These are phyloP conservation scores for Rugiboletus extremiorientalis DNA, from an alignment of 1,284 basidiomycete species.

Conservation along the genomic window DNA sequence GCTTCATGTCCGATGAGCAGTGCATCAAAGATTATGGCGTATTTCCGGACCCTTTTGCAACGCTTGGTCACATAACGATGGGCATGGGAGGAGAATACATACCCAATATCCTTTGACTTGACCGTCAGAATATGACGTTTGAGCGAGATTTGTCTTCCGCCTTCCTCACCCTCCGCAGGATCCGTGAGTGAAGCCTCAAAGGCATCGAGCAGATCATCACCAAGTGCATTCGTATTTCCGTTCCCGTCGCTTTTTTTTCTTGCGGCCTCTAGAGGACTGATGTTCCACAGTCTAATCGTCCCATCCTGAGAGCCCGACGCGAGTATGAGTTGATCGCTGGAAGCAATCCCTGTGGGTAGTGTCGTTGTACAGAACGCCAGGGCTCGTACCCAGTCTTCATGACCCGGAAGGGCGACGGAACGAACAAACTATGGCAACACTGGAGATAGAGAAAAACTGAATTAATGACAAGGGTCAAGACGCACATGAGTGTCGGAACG, in stretches of 20 bases:
- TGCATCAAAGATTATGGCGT: constrained; percentile 85
- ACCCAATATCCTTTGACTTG: constrained; percentile 54
- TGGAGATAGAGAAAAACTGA: neutral
- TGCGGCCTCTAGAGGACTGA: constrained; percentile 44
- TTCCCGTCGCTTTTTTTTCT: constrained; percentile 10
- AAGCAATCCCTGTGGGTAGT: constrained; percentile 1
- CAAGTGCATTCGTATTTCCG: constrained; percentile 34
- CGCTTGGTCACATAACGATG: neutral
- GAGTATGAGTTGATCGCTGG: constrained; percentile 51
- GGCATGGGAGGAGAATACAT: neutral
- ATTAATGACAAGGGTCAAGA: neutral
- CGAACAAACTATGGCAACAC: constrained; percentile 49
- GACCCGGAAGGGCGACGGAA: constrained; percentile 72
- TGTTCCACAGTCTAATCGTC: constrained; percentile 88
- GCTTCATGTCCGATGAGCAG: constrained; percentile 91
- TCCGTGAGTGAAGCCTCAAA: constrained; percentile 81
- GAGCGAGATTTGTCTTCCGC: constrained; percentile 80
- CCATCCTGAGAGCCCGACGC: constrained; percentile 93
- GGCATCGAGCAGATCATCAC: constrained; percentile 79
- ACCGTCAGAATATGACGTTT: constrained; percentile 77
- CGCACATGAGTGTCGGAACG: constrained; percentile 49
- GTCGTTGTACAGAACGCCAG: constrained; percentile 60
- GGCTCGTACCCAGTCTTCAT: constrained; percentile 91
- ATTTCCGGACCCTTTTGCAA: constrained; percentile 54
- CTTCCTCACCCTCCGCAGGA: constrained; percentile 62